Percentiles rank a stretch among this genome's conserved stretches.
Evolutionary conservation across 768 basidiomycete species (phyloP).

Genomic region (Lentinula aciculospora): DNA sequence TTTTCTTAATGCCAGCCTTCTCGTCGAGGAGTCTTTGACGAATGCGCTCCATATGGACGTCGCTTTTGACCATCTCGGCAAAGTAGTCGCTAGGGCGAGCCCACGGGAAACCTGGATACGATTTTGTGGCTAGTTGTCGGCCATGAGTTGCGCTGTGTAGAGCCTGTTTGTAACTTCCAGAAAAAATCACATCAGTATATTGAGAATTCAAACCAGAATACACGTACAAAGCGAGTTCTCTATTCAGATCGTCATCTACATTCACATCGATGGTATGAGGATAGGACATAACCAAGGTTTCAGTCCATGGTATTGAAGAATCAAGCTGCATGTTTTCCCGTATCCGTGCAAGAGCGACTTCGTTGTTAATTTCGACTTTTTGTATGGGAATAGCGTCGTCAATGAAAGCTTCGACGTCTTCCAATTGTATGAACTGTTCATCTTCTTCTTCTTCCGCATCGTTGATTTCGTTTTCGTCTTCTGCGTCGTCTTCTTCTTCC

Average conservation of each 20-base stretch:
- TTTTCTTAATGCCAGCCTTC: slow-evolving; percentile 79
- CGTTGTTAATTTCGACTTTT: slow-evolving; percentile 82
- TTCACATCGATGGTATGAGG: slow-evolving; percentile 72
- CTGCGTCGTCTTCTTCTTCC: slow-evolving; percentile 18
- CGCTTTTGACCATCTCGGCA: slow-evolving; percentile 98
- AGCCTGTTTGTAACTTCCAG: slow-evolving; percentile 92
- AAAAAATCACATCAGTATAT: neutral
- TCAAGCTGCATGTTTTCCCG: slow-evolving; percentile 73
- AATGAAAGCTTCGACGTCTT: slow-evolving; percentile 69
- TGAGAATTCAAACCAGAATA: neutral
- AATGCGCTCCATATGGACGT: slow-evolving; percentile 96
- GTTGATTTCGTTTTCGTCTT: slow-evolving; percentile 28
- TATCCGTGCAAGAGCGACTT: slow-evolving; percentile 73
- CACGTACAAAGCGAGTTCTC: slow-evolving; percentile 92
- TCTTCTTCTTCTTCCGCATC: slow-evolving; percentile 25
- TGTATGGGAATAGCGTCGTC: slow-evolving; percentile 78
- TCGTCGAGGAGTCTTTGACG: slow-evolving; percentile 89
- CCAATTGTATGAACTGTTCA: slow-evolving; percentile 51
- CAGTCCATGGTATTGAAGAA: slow-evolving; percentile 75
- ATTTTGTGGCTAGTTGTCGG: slow-evolving; percentile 68
- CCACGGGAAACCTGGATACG: slow-evolving; percentile 63
- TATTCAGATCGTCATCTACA: slow-evolving; percentile 83
- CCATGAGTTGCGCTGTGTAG: slow-evolving; percentile 78
- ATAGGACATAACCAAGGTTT: slow-evolving; percentile 69
- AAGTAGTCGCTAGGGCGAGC: slow-evolving; percentile 92